phyloP scores from a whole-genome alignment of 768 basidiomycete genomes.

The Tricholoma bakamatsutake region DNA sequence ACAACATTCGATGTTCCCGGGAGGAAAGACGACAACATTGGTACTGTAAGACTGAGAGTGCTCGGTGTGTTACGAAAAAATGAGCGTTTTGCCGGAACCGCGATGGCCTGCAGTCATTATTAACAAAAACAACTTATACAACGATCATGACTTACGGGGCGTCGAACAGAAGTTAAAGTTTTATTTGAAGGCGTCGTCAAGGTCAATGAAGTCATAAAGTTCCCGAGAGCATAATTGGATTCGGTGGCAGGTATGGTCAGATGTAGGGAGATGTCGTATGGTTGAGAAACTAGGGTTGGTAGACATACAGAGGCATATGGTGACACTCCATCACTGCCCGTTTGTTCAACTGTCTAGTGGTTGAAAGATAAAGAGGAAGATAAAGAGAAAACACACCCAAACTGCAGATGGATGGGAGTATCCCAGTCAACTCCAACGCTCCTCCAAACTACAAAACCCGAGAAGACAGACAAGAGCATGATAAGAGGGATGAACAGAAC shows the following conservation, averaged over 20 bases:
- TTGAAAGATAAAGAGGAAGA: conserved; percentile 1
- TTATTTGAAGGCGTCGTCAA: conserved; percentile 56
- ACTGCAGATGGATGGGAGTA: conserved; percentile 64
- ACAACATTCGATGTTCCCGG: conserved; percentile 39
- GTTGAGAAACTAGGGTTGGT: conserved; percentile 46
- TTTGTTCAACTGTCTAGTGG: background rate
- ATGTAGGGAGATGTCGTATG: conserved; percentile 73
- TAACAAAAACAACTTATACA: background rate
- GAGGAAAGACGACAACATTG: conserved; percentile 51
- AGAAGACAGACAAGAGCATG: conserved; percentile 51
- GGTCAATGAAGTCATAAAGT: conserved; percentile 74
- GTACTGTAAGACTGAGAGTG: conserved; percentile 44
- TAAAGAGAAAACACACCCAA: conserved; percentile 50
- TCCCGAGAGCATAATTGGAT: conserved; percentile 69
- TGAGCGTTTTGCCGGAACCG: conserved; percentile 37
- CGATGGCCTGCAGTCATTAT: conserved; percentile 44
- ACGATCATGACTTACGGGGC: conserved; percentile 50
- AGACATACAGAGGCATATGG: conserved; percentile 60
- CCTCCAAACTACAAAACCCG: conserved; percentile 73
- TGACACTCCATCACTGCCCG: conserved; percentile 48
- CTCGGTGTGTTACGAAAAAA: conserved; percentile 36
- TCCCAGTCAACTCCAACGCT: conserved; percentile 69
- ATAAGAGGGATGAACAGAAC: conserved; percentile 57
- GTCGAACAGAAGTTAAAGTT: conserved; percentile 54
- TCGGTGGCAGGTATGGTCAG: conserved; percentile 61